These are phyloP conservation scores for Podaxis sp. DNA, from an alignment of 768 basidiomycete genomes.

Conservation along the genomic window DNA sequence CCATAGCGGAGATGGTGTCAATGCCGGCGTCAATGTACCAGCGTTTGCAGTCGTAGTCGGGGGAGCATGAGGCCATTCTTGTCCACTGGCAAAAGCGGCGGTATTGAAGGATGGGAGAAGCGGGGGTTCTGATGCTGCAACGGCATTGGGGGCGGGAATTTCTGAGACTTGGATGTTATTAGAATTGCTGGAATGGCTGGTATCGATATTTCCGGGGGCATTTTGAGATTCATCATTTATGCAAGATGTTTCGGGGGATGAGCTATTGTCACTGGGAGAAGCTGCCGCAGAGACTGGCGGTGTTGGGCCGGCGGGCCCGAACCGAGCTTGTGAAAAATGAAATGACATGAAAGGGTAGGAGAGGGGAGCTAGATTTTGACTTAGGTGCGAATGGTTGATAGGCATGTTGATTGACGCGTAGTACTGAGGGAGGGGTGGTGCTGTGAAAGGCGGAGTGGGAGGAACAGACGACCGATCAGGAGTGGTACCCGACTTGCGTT, in stretches of 20 bases:
- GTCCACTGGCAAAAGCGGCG: slow-evolving; percentile 5
- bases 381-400: slow-evolving; percentile 12
- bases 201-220: slow-evolving; percentile 1
- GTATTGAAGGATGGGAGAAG: slow-evolving; percentile 6
- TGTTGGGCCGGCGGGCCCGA: slow-evolving; percentile 41
- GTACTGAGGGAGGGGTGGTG: slow-evolving; percentile 12
- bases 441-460: slow-evolving; percentile 11
- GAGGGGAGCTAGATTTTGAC: slow-evolving; percentile 5
- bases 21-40: slow-evolving; percentile 7
- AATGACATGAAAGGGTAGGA: slow-evolving; percentile 16
- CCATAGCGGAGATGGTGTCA: slow-evolving; percentile 6
- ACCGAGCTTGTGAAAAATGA: slow-evolving; percentile 22
- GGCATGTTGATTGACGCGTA: slow-evolving; percentile 12
- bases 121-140: background rate
- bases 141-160: background rate
- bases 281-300: slow-evolving; percentile 49
- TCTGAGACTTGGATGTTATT: background rate
- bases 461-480: slow-evolving; percentile 15
- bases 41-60: background rate
- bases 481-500: slow-evolving; percentile 5
- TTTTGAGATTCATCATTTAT: background rate
- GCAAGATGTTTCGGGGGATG: background rate
- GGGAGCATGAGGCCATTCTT: slow-evolving; percentile 3
- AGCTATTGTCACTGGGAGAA: slow-evolving; percentile 31
- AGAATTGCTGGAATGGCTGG: slow-evolving; percentile 2